These are phyloP conservation scores for Tarenaya hassleriana DNA, from an alignment of 345 rosid species.

Conservation along the genomic window DNA sequence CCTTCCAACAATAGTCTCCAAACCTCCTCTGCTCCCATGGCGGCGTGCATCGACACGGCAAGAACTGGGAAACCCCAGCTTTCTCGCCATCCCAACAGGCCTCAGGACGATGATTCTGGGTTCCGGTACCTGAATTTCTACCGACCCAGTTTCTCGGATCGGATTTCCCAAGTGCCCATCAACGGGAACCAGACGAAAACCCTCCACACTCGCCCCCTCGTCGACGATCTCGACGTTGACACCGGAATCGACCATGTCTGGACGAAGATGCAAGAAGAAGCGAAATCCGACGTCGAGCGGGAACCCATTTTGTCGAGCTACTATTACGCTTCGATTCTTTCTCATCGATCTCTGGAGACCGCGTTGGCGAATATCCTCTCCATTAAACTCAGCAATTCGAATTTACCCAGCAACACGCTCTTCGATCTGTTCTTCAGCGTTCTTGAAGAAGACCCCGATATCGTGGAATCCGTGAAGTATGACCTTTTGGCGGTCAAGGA, in stretches of 20 bases:
- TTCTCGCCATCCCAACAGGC: constrained; percentile 39
- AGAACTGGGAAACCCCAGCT: constrained; percentile 35
- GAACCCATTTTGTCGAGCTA: constrained; percentile 64
- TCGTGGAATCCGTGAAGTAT: constrained; percentile 38
- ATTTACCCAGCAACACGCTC: constrained; percentile 43
- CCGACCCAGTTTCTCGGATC: constrained; percentile 38
- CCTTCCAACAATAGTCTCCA: neutral
- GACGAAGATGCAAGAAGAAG: constrained; percentile 62
- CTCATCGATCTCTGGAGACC: constrained; percentile 44
- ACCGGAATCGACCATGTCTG: constrained; percentile 35
- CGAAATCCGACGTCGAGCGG: constrained; percentile 45
- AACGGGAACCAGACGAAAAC: constrained; percentile 27
- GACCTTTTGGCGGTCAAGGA: constrained; percentile 65
- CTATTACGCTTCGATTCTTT: constrained; percentile 52
- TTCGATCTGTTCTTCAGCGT: constrained; percentile 50
- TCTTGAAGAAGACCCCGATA: constrained; percentile 42
- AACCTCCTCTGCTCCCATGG: constrained; percentile 38
- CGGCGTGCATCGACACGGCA: constrained; percentile 61
- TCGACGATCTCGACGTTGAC: constrained; percentile 15
- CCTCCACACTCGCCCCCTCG: constrained; percentile 14
- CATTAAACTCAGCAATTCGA: constrained; percentile 48
- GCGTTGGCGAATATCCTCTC: constrained; percentile 70
- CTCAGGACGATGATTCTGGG: constrained; percentile 34
- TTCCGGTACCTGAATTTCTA: constrained; percentile 31
- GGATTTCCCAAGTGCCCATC: constrained; percentile 26